Base-by-base conservation (phyloP, 2,329 filamentous ascomycete genomes). In the Fusarium sulawesiense region DNA sequence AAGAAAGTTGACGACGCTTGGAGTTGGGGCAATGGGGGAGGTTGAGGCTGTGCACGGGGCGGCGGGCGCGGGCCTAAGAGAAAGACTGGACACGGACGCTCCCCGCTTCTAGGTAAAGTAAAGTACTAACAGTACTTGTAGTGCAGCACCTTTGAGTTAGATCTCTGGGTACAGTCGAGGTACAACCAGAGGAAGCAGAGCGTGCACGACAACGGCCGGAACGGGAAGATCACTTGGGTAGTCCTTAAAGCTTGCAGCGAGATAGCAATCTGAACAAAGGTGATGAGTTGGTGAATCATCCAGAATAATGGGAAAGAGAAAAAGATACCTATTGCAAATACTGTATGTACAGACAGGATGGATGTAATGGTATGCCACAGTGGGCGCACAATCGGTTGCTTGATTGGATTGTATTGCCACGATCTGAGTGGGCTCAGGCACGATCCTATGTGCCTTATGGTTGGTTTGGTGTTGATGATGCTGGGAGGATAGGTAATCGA, bases 31-130 rank as follows among this genome's bases (percentile, higher is more conserved):
- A 55, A 71, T 54, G 65, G 73, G 62, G 67, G 67, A 69, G 65
- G 73, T 75, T 76, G 75, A 76, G 75, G 75, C 75, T 76, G 75
- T 76, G 75, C 75, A 76, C 75, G 72, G 73, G 74, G 49, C 49
- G 49, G 49, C 49, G 49, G 49, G 49, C 49, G 49, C 49, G 71
- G 66, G 70, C 67, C 72, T 64, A 71, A 68, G 72, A 71, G 70
- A 72, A 66, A 64, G 61, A 58, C 37, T 42, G 73, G 71, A 72
- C 64, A 65, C 71, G 60, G 71, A 66, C 34, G 34, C 72, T 73
- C 75, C 75, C 75, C 74, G 75, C 75, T 76, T 76, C 74, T 42
- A 51, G 34, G 32, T 40, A 51, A 29, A 29, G 27, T 29, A 5
- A 29, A 29, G 27, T 29, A 29, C 27, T 29, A 29, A 13, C 27